Percentiles rank a stretch among this genome's conserved stretches.
These are phyloP conservation scores for Colletotrichum spinosum DNA, from an alignment of 2,329 filamentous ascomycete genomes.

Conservation along the genomic window DNA sequence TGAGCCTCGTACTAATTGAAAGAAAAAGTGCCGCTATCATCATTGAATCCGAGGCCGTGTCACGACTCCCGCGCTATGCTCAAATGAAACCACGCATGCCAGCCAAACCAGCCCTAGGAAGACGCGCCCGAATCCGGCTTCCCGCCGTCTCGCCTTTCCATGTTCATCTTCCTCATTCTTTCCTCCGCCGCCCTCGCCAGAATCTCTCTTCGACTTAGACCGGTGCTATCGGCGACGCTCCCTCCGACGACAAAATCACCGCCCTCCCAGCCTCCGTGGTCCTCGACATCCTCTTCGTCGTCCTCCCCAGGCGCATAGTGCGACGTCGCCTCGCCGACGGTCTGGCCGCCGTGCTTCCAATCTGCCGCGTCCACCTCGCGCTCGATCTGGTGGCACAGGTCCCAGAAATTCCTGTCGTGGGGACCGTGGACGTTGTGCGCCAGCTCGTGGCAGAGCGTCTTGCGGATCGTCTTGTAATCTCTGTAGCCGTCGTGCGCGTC, in stretches of 20 bases:
- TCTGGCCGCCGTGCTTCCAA: conserved; percentile 78
- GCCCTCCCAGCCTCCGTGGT: conserved; percentile 82
- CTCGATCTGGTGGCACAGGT: conserved; percentile 88
- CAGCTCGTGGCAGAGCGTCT: conserved; percentile 94
- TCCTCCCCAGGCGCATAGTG: conserved; percentile 63
- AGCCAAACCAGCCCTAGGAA: conserved; percentile 2
- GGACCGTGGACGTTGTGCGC: conserved; percentile 89
- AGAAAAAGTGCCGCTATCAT: too few relatives aligned
- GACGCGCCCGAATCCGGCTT: conserved; percentile 34
- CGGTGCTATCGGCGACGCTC: conserved; percentile 56
- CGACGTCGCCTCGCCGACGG: conserved; percentile 73
- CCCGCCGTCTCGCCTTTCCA: conserved; percentile 41
- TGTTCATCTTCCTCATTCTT: conserved; percentile 61
- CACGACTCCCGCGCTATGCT: not conserved
- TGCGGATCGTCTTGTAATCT: conserved; percentile 91
- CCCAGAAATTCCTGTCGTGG: conserved; percentile 91
- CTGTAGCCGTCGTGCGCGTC: conserved; percentile 95
- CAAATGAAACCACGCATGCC: too few relatives aligned
- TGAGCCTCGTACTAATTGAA: not conserved
- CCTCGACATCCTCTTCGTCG: conserved; percentile 68
- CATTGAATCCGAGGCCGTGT: not conserved
- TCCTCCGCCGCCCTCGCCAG: conserved; percentile 81
- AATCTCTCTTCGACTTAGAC: conserved; percentile 78
- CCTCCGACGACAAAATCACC: conserved; percentile 81
- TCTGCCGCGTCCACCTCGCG: conserved; percentile 84